These are phyloP conservation scores for Saturnispora saitoi DNA, from an alignment of 805 yeast species.

Conservation along the genomic window DNA sequence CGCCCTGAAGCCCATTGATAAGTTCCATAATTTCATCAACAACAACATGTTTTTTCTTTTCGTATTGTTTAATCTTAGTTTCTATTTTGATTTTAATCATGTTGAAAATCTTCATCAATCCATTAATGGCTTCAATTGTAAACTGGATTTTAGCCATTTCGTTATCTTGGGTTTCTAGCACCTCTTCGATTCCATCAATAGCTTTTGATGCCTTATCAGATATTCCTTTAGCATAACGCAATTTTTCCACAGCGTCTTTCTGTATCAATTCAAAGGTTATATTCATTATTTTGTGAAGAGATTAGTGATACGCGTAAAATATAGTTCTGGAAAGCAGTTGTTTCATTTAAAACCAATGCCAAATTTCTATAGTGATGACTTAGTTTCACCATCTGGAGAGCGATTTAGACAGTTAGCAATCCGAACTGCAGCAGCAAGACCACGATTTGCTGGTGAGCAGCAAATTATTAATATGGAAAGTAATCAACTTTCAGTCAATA, in stretches of 20 bases:
- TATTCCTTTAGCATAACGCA: conserved; percentile 40
- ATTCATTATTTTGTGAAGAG: background rate
- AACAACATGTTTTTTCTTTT: conserved; percentile 18
- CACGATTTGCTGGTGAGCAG: background rate
- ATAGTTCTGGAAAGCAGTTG: background rate
- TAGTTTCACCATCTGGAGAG: background rate
- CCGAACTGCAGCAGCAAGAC: background rate
- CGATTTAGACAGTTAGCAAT: background rate
- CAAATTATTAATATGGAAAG: background rate
- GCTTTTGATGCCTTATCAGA: conserved; percentile 43
- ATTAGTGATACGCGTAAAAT: background rate
- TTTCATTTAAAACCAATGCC: background rate
- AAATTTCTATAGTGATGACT: background rate
- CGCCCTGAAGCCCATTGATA: conserved; percentile 28
- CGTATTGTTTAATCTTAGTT: conserved; percentile 22
- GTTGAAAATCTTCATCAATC: conserved; percentile 38
- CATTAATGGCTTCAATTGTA: conserved; percentile 36
- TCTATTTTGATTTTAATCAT: conserved; percentile 24
- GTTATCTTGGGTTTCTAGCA: conserved; percentile 34
- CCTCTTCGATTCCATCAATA: conserved; percentile 30
- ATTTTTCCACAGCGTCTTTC: conserved; percentile 38
- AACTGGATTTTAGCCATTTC: conserved; percentile 37
- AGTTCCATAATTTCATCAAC: conserved; percentile 21
- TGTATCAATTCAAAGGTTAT: conserved; percentile 27
- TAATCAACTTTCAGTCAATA: background rate